Percentiles rank a stretch among this genome's conserved stretches.
Conservation (phyloP, 1,139 yeast genomes). For the Suhomyces bolitotheri region DNA sequence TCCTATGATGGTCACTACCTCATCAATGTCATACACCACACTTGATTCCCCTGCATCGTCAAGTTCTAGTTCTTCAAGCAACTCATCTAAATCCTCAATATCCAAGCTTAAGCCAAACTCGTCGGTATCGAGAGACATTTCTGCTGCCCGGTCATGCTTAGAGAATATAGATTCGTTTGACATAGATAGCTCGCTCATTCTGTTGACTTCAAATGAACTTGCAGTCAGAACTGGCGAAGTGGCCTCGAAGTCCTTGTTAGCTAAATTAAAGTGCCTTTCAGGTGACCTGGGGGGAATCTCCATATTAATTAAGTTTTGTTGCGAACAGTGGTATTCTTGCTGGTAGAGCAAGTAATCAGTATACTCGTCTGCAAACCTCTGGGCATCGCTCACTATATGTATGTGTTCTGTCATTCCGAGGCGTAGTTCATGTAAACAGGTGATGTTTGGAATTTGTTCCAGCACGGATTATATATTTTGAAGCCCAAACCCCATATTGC, state of each 20-base stretch:
- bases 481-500: too few relatives aligned
- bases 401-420: constrained; percentile 3
- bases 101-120: constrained; percentile 18
- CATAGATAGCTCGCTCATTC: constrained; percentile 13
- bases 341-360: constrained; percentile 11
- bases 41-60: constrained; percentile 19
- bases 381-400: constrained; percentile 4
- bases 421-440: constrained; percentile 2
- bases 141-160: constrained; percentile 8
- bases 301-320: constrained; percentile 3
- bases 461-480: constrained; percentile 1
- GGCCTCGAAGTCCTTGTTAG: constrained; percentile 2
- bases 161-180: constrained; percentile 26
- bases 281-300: constrained; percentile 17
- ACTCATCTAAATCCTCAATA: constrained; percentile 20
- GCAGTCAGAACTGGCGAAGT: constrained; percentile 16
- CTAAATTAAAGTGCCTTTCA: constrained; percentile 5
- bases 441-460: constrained; percentile 5
- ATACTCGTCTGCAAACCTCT: too few relatives aligned
- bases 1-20: constrained; percentile 25
- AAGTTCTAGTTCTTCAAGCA: constrained; percentile 22
- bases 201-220: constrained; percentile 15
- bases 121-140: constrained; percentile 4
- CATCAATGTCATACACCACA: constrained; percentile 24
- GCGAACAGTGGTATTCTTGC: constrained; percentile 2